Evolutionary conservation across 768 basidiomycete species (phyloP).

Genomic region (Phylloporus sp.): DNA sequence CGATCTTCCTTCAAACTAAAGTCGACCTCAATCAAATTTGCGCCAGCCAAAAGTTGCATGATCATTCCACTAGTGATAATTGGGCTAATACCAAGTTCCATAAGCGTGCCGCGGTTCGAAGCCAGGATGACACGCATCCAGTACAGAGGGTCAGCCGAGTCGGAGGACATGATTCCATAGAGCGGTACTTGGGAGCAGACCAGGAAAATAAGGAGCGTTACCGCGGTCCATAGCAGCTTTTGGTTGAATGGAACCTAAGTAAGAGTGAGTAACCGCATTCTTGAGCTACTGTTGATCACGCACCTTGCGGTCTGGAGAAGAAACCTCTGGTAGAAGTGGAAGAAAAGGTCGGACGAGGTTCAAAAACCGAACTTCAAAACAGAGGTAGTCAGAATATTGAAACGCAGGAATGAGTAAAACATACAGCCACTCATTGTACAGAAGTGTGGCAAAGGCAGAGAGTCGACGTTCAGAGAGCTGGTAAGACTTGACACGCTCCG

Average conservation of each 20-base stretch:
- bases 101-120: slow-evolving; percentile 96
- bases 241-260: slow-evolving; percentile 93
- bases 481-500: slow-evolving; percentile 15
- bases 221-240: slow-evolving; percentile 98
- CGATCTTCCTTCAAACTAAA: slow-evolving; percentile 96
- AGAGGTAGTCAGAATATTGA: neutral
- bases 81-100: slow-evolving; percentile 98
- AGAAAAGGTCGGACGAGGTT: slow-evolving; percentile 98
- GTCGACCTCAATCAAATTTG: slow-evolving; percentile 96
- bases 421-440: slow-evolving; percentile 76
- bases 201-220: slow-evolving; percentile 98
- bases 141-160: slow-evolving; percentile 98
- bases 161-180: slow-evolving; percentile 99
- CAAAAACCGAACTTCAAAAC: slow-evolving; percentile 75
- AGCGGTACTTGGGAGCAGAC: slow-evolving; percentile 99
- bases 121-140: slow-evolving; percentile 99
- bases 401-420: slow-evolving; percentile 27
- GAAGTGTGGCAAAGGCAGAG: slow-evolving; percentile 17
- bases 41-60: slow-evolving; percentile 98
- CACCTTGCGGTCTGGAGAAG: slow-evolving; percentile 96
- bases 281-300: slow-evolving; percentile 10
- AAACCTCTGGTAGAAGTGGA: slow-evolving; percentile 94
- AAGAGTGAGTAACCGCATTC: slow-evolving; percentile 1
- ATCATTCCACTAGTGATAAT: slow-evolving; percentile 99
- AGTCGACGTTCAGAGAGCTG: slow-evolving; percentile 19